These are phyloP conservation scores for Primulina tabacum DNA, from an alignment of 257 asterid species.

Conservation along the genomic window DNA sequence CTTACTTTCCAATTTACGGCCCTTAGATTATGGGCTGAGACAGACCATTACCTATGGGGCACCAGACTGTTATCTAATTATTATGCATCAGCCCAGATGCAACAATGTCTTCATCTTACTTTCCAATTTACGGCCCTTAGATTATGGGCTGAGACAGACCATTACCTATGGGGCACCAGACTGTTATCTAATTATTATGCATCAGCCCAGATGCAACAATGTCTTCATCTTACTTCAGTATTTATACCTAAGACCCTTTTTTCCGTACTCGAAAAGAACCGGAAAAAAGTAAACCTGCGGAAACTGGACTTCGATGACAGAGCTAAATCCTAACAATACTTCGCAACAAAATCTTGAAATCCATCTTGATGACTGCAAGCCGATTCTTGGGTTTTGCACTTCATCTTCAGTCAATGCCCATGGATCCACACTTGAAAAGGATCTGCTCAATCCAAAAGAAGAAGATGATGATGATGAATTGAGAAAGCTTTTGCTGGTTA, in stretches of 20 bases:
- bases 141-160: no score
- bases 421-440: conserved; percentile 21
- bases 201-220: no score
- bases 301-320: conserved; percentile 28
- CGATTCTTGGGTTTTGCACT: conserved; percentile 24
- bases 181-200: no score
- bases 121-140: no score
- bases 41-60: no score
- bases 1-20: neutral
- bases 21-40: no score
- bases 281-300: neutral
- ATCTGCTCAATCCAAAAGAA: conserved; percentile 11
- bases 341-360: conserved; percentile 26
- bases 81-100: no score
- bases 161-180: no score
- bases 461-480: no score
- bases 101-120: neutral
- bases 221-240: neutral
- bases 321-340: conserved; percentile 16
- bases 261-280: no score
- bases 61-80: no score
- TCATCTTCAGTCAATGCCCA: conserved; percentile 10
- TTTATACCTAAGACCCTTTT: neutral
- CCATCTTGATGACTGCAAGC: conserved; percentile 13
- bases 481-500: no score